Percentiles rank a stretch among this genome's conserved stretches.
Evolutionary conservation across 306 rosid species (phyloP).

Genomic region (Myrica gale): DNA sequence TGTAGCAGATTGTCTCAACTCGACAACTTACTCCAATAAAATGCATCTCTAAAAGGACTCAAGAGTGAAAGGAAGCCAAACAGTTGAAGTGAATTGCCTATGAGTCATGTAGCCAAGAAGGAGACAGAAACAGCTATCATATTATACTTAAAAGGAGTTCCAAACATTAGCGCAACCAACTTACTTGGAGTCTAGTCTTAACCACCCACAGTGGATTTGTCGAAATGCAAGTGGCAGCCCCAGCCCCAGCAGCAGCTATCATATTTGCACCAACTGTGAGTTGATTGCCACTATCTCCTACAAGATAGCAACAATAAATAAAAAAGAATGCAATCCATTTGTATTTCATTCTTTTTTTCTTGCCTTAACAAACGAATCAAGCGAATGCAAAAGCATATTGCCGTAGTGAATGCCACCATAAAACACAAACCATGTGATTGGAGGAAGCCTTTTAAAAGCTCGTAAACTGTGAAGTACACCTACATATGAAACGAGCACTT

Average conservation of each 20-base stretch:
- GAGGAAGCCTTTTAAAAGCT: constrained; percentile 68
- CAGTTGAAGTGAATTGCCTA: neutral
- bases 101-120: neutral
- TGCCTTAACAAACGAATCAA: constrained; percentile 2
- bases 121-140: neutral
- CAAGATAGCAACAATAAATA: constrained; percentile 17
- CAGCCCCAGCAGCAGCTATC: constrained; percentile 94
- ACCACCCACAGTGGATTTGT: constrained; percentile 99
- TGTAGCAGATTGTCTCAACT: too few species aligned
- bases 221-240: constrained; percentile 79
- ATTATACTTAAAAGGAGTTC: constrained; percentile 7
- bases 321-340: neutral
- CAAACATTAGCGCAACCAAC: constrained; percentile 29
- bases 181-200: constrained; percentile 95
- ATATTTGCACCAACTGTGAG: constrained; percentile 66
- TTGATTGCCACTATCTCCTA: constrained; percentile 42
- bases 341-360: too few species aligned
- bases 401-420: constrained; percentile 15
- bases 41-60: too few species aligned
- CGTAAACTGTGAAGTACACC: constrained; percentile 94
- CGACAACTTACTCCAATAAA: too few species aligned
- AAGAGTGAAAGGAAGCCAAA: neutral
- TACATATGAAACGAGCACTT: constrained; percentile 36
- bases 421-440: constrained; percentile 64
- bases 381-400: constrained; percentile 12